phyloP scores from a whole-genome alignment of 768 basidiomycete species.

The Boletus rubroflammeus region DNA sequence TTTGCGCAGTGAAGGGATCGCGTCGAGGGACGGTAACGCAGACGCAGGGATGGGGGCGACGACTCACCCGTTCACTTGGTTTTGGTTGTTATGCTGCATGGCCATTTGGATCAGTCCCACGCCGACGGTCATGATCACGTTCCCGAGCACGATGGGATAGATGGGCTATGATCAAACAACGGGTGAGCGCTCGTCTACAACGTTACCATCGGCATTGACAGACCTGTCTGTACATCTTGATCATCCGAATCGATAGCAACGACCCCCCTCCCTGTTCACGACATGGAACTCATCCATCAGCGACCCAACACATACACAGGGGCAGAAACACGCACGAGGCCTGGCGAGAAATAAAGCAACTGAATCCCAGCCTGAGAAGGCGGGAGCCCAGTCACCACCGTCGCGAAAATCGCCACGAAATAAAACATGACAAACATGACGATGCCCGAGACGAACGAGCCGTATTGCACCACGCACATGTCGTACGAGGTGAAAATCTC shows the following conservation, averaged over 20 bases:
- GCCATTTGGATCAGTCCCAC: conserved; percentile 43
- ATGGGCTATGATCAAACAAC: conserved; percentile 32
- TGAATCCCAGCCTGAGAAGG: conserved; percentile 43
- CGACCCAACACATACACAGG: not conserved
- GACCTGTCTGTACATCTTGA: conserved; percentile 38
- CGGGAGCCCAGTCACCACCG: conserved; percentile 40
- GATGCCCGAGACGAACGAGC: conserved; percentile 41
- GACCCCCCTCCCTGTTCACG: conserved; percentile 37
- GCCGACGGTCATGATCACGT: conserved; percentile 34
- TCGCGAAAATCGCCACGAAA: conserved; percentile 51
- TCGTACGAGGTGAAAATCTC: conserved; percentile 42
- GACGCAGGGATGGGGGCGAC: not conserved
- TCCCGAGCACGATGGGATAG: conserved; percentile 40
- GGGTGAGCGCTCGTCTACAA: not conserved
- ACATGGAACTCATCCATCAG: not conserved
- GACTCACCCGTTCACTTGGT: conserved; percentile 35
- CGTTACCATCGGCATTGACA: not conserved
- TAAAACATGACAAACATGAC: conserved; percentile 53
- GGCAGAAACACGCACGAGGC: conserved; percentile 33
- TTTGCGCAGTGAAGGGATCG: not conserved
- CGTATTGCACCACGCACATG: conserved; percentile 37
- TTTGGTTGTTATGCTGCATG: conserved; percentile 36
- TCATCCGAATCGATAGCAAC: conserved; percentile 31
- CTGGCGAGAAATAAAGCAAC: conserved; percentile 51
- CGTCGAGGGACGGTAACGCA: not conserved